phyloP scores from a whole-genome alignment of 2,329 filamentous ascomycete species.

The Paraconiothyrium brasiliense region DNA sequence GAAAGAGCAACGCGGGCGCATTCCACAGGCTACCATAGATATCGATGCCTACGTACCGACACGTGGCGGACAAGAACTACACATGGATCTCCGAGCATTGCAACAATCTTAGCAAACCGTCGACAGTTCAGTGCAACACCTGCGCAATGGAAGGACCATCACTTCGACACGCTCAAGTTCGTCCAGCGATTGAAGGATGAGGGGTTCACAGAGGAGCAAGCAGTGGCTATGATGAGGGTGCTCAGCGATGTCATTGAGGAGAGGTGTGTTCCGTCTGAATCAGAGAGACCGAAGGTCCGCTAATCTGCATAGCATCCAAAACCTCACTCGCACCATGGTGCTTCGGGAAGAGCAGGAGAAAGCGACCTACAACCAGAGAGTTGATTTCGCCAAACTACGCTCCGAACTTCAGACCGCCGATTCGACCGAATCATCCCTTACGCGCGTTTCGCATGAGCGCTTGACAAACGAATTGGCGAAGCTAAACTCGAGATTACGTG shows the following conservation, averaged over 20 bases:
- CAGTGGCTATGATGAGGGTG: slow-evolving; percentile 98
- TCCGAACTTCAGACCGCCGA: slow-evolving; percentile 93
- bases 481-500: slow-evolving; percentile 84
- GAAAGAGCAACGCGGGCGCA: slow-evolving; percentile 22
- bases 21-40: slow-evolving; percentile 19
- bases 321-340: slow-evolving; percentile 97
- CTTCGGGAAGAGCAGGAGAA: slow-evolving; percentile 91
- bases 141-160: slow-evolving; percentile 76
- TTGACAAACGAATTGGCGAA: slow-evolving; percentile 95
- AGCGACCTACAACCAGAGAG: slow-evolving; percentile 82
- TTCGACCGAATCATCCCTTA: slow-evolving; percentile 88
- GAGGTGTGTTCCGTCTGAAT: slow-evolving; percentile 63
- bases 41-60: slow-evolving; percentile 17
- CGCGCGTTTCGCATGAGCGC: slow-evolving; percentile 87
- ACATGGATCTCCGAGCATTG: slow-evolving; percentile 17
- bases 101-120: slow-evolving; percentile 18
- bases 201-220: slow-evolving; percentile 94
- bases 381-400: slow-evolving; percentile 96
- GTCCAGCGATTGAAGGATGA: slow-evolving; percentile 89
- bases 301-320: slow-evolving; percentile 76
- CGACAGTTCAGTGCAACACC: slow-evolving; percentile 74
- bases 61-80: slow-evolving; percentile 17
- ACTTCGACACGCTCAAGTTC: slow-evolving; percentile 98
- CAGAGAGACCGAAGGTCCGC: slow-evolving; percentile 3
- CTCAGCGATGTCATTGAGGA: slow-evolving; percentile 97